Evolutionary conservation across 495 filamentous ascomycete genomes (phyloP).

Genomic region (Haplographium delicatum): DNA sequence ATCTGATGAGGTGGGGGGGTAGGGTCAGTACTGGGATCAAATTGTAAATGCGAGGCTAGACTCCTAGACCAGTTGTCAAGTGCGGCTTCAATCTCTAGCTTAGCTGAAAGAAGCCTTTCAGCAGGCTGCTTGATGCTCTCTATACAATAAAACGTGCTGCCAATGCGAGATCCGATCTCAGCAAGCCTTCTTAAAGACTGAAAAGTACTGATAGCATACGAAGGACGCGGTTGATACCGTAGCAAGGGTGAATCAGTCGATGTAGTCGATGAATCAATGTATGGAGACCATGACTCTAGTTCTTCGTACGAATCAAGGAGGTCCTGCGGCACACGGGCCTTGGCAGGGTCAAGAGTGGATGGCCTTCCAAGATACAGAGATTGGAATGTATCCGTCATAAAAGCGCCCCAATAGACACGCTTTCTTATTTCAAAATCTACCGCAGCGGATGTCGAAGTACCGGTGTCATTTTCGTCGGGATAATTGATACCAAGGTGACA

Average conservation of each 20-base stretch:
- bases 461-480: constrained; percentile 30
- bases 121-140: constrained; percentile 17
- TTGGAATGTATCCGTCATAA: constrained; percentile 16
- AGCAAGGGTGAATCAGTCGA: too few species aligned
- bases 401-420: constrained; percentile 38
- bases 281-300: constrained; percentile 1
- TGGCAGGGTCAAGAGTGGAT: background rate
- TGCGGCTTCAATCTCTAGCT: background rate
- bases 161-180: constrained; percentile 25
- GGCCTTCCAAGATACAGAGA: constrained; percentile 15
- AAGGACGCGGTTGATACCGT: background rate
- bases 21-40: background rate
- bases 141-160: constrained; percentile 24
- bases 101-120: constrained; percentile 15
- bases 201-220: constrained; percentile 23
- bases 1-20: constrained; percentile 22
- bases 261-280: background rate
- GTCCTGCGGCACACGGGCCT: background rate
- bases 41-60: constrained; percentile 19
- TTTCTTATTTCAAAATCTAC: constrained; percentile 38
- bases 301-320: constrained; percentile 8
- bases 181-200: constrained; percentile 25
- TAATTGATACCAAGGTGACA: constrained; percentile 34
- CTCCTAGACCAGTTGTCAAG: constrained; percentile 20
- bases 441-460: too few species aligned